phyloP scores from a whole-genome alignment of 1,284 basidiomycete genomes.

The Tremellales sp. region DNA sequence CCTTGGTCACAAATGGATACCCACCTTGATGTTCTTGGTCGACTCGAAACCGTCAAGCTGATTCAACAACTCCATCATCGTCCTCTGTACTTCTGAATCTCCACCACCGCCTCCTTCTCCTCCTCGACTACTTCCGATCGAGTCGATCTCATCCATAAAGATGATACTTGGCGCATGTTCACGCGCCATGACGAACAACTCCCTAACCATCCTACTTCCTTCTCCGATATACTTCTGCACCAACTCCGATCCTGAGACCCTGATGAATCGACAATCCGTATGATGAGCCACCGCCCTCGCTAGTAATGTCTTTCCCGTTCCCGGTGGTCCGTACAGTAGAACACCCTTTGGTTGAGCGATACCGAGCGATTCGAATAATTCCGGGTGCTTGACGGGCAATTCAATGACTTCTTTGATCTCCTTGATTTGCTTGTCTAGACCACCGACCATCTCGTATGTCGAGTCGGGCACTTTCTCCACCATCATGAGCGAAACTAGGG shows the following conservation, averaged over 20 bases:
- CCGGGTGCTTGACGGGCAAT: constrained; percentile 95
- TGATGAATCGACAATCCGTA: constrained; percentile 97
- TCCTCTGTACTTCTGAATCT: constrained; percentile 95
- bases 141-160: constrained; percentile 99
- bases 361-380: constrained; percentile 92
- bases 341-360: constrained; percentile 98
- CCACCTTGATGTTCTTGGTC: constrained; percentile 92
- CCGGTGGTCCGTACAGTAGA: constrained; percentile 90
- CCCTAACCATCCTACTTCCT: constrained; percentile 92
- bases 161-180: constrained; percentile 99
- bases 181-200: constrained; percentile 97
- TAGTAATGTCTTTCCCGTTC: constrained; percentile 92
- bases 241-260: constrained; percentile 89
- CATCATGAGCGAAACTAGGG: constrained; percentile 97
- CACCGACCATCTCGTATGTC: constrained; percentile 99
- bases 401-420: constrained; percentile 99
- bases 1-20: constrained; percentile 19
- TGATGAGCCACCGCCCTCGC: constrained; percentile 95
- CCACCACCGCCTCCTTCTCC: constrained; percentile 82
- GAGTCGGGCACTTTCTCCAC: constrained; percentile 99
- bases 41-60: constrained; percentile 97
- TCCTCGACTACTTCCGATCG: constrained; percentile 89
- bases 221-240: constrained; percentile 99
- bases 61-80: constrained; percentile 95
- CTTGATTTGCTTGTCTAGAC: constrained; percentile 96